A percentile compares a stretch with the other conserved stretches of the same genome.
Evolutionary conservation across 805 yeast genomes (phyloP).

Genomic region (Ogataea methylovora): DNA sequence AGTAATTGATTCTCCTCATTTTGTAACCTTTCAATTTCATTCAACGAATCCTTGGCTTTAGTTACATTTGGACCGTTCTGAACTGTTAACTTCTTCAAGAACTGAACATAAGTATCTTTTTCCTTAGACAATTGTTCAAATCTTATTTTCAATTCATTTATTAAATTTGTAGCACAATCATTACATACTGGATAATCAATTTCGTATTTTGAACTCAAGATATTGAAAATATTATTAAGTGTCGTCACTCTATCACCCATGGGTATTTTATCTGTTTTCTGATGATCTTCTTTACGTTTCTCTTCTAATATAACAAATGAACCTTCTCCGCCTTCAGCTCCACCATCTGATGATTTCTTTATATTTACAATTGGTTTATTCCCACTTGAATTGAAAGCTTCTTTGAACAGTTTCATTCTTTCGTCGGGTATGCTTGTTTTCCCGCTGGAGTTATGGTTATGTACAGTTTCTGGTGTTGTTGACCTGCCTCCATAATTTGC

Average conservation of each 20-base stretch:
- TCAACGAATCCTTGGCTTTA: slow-evolving; percentile 26
- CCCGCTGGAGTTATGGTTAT: no score
- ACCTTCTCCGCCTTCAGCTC: slow-evolving; percentile 16
- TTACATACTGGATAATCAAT: slow-evolving; percentile 82
- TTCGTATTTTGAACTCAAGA: slow-evolving; percentile 69
- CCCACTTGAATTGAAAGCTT: slow-evolving; percentile 18
- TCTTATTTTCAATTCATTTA: slow-evolving; percentile 56
- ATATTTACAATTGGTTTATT: no score
- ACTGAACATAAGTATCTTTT: slow-evolving; percentile 68
- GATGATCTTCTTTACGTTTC: slow-evolving; percentile 5
- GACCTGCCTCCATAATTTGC: slow-evolving; percentile 22
- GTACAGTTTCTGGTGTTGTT: slow-evolving; percentile 3
- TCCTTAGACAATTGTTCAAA: slow-evolving; percentile 71
- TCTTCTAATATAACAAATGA: slow-evolving; percentile 22
- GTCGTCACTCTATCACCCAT: slow-evolving; percentile 26
- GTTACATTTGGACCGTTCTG: slow-evolving; percentile 37
- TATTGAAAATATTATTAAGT: slow-evolving; percentile 59
- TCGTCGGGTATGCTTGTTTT: slow-evolving; percentile 31
- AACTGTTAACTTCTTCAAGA: slow-evolving; percentile 59
- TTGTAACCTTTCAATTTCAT: slow-evolving; percentile 40
- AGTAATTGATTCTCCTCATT: slow-evolving; percentile 29
- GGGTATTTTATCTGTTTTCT: slow-evolving; percentile 16
- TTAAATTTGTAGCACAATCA: slow-evolving; percentile 69
- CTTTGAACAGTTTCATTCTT: slow-evolving; percentile 28
- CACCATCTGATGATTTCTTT: no score